Percentiles rank a stretch among this genome's conserved stretches.
These are phyloP conservation scores for Leishmania aethiopica DNA, from an alignment of 208 protist genomes.

Conservation along the genomic window DNA sequence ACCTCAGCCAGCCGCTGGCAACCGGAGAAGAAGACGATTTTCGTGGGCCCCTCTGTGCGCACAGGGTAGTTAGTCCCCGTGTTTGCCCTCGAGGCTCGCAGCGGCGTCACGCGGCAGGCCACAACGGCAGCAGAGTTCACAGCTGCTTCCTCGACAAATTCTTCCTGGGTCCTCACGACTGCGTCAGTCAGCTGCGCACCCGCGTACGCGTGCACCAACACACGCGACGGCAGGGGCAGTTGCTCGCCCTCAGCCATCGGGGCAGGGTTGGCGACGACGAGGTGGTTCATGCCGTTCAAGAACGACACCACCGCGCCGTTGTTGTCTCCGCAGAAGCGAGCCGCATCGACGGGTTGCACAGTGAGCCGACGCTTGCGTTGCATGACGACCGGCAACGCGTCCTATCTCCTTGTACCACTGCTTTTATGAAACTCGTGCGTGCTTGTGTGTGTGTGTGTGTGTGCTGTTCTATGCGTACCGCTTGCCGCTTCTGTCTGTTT, in stretches of 20 bases:
- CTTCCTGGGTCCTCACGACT: conserved; percentile 20
- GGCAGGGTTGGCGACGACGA: conserved; percentile 18
- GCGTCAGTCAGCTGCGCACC: conserved; percentile 35
- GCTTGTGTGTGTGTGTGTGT: neutral
- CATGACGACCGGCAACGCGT: conserved; percentile 3
- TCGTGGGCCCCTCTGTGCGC: conserved; percentile 8
- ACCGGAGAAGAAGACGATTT: conserved; percentile 57
- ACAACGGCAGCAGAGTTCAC: conserved; percentile 32
- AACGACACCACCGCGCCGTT: conserved; percentile 41
- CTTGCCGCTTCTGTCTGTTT: neutral
- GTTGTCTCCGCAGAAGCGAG: conserved; percentile 23
- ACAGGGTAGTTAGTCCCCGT: conserved; percentile 9
- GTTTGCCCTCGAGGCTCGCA: conserved; percentile 21
- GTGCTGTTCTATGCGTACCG: neutral
- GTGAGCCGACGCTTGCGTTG: conserved; percentile 30
- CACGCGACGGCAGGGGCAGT: conserved; percentile 30
- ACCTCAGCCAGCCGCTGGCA: conserved; percentile 54
- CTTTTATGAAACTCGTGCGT: neutral
- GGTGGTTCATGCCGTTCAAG: conserved; percentile 44
- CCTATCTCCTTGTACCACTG: neutral
- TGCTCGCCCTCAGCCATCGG: conserved; percentile 25
- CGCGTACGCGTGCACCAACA: conserved; percentile 36
- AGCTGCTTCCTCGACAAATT: conserved; percentile 34
- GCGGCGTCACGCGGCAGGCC: conserved; percentile 41
- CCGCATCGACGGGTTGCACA: conserved; percentile 26